phyloP scores from a whole-genome alignment of 1,284 basidiomycete genomes.

The Trichosporon sp. region DNA sequence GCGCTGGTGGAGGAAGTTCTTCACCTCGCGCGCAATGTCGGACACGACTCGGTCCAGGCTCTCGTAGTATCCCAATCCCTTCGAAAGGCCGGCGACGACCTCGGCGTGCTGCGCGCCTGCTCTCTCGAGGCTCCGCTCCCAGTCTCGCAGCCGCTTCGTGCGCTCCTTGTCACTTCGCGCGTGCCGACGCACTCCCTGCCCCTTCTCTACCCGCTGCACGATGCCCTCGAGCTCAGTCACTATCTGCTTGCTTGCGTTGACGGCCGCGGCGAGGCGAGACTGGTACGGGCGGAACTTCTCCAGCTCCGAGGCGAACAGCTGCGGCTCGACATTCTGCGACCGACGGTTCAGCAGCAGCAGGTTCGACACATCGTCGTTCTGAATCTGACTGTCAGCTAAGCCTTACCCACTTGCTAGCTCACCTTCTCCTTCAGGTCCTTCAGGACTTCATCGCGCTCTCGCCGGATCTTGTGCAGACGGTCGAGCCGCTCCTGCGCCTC shows the following conservation, averaged over 20 bases:
- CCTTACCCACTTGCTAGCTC: background rate
- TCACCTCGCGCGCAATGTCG: slow-evolving; percentile 59
- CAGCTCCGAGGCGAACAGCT: slow-evolving; percentile 84
- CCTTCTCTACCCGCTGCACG: slow-evolving; percentile 64
- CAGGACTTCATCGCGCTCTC: slow-evolving; percentile 77
- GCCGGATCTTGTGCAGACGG: slow-evolving; percentile 70
- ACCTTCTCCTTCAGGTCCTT: slow-evolving; percentile 81
- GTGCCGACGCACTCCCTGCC: slow-evolving; percentile 67
- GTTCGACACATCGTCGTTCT: slow-evolving; percentile 94
- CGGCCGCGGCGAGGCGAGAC: slow-evolving; percentile 66
- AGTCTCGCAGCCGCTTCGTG: slow-evolving; percentile 65
- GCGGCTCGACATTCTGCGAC: slow-evolving; percentile 73
- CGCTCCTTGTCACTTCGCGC: slow-evolving; percentile 68
- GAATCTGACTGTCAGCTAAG: slow-evolving; percentile 57
- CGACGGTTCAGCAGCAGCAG: slow-evolving; percentile 85
- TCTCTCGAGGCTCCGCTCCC: slow-evolving; percentile 62
- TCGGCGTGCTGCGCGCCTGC: slow-evolving; percentile 81
- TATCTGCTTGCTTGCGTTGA: slow-evolving; percentile 67
- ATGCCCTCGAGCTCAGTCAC: slow-evolving; percentile 65
- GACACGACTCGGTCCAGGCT: slow-evolving; percentile 67
- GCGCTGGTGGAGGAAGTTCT: slow-evolving; percentile 60
- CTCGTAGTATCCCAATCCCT: slow-evolving; percentile 80
- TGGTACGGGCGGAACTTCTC: slow-evolving; percentile 95
- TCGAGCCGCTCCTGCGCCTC: slow-evolving; percentile 74
- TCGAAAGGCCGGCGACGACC: slow-evolving; percentile 74